Percentiles rank a stretch among this genome's conserved stretches.
Conservation (phyloP, 257 asterid genomes). For the Gynochthodes officinalis region DNA sequence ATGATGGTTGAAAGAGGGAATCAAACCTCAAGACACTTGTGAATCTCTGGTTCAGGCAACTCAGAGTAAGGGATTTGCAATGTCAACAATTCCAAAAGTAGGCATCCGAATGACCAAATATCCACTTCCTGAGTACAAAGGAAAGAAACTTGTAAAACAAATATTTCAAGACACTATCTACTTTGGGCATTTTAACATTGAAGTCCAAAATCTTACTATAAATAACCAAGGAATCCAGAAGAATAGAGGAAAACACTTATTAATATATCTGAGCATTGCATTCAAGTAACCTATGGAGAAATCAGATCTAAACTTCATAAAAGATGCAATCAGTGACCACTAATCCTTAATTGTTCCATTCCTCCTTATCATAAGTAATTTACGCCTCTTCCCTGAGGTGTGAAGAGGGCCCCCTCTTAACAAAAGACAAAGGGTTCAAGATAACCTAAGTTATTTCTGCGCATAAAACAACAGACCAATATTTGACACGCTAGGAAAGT, state of each 20-base stretch:
- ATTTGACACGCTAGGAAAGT: background rate
- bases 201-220: background rate
- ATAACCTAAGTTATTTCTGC: background rate
- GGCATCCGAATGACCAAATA: constrained; percentile 89
- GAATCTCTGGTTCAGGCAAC: constrained; percentile 55
- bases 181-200: background rate
- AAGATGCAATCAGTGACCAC: background rate
- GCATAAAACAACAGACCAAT: background rate
- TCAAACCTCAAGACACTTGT: constrained; percentile 45
- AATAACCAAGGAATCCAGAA: background rate
- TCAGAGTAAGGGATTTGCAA: constrained; percentile 62
- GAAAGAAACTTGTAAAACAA: constrained; percentile 17
- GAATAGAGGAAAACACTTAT: too few species aligned
- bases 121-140: constrained; percentile 60
- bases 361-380: background rate
- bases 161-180: background rate
- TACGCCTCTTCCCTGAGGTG: background rate
- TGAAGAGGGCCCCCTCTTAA: background rate
- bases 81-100: constrained; percentile 77
- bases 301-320: background rate
- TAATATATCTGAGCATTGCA: too few species aligned
- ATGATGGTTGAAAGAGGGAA: constrained; percentile 4
- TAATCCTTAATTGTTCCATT: background rate
- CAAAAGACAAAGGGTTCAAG: background rate
- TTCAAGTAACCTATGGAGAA: background rate